phyloP scores from a whole-genome alignment of 2,329 filamentous ascomycete species.

The Xylariaceae sp. region DNA sequence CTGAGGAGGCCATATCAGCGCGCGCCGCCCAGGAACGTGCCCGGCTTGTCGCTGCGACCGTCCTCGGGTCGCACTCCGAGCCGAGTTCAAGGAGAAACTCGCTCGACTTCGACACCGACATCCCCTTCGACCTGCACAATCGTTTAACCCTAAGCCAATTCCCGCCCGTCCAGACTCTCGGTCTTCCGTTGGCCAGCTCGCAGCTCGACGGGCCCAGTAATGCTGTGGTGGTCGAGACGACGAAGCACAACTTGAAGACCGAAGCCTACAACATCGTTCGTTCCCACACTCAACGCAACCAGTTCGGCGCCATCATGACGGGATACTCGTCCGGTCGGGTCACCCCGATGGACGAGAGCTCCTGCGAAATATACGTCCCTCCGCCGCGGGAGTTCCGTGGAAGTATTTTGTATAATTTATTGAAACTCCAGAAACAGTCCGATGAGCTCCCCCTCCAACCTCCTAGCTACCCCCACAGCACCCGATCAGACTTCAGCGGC shows the following conservation, averaged over 20 bases:
- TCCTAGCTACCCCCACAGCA: constrained; percentile 25
- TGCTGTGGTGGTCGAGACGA: constrained; percentile 8
- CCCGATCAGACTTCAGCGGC: constrained; percentile 28
- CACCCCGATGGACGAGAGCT: constrained; percentile 35
- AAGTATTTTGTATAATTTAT: constrained; percentile 41
- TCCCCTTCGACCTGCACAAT: constrained; percentile 28
- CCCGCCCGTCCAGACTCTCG: constrained; percentile 33
- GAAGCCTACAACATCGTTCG: constrained; percentile 41
- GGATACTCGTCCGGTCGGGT: constrained; percentile 20
- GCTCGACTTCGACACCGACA: constrained; percentile 35
- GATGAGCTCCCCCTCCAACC: constrained; percentile 22
- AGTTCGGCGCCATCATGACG: constrained; percentile 15
- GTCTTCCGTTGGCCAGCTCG: constrained; percentile 12
- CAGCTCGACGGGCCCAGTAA: constrained; percentile 11
- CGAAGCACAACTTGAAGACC: constrained; percentile 28
- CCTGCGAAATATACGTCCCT: constrained; percentile 39
- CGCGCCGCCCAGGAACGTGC: constrained; percentile 42
- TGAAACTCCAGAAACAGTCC: constrained; percentile 42
- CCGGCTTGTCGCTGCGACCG: constrained; percentile 38
- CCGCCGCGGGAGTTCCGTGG: constrained; percentile 40
- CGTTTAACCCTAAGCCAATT: constrained; percentile 22
- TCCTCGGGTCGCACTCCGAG: constrained; percentile 35
- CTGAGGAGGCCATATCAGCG: constrained; percentile 32
- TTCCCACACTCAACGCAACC: constrained; percentile 35
- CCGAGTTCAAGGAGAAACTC: constrained; percentile 35